Evolutionary conservation across 331 rosid genomes (phyloP).

Genomic region (Rosa hybrid): DNA sequence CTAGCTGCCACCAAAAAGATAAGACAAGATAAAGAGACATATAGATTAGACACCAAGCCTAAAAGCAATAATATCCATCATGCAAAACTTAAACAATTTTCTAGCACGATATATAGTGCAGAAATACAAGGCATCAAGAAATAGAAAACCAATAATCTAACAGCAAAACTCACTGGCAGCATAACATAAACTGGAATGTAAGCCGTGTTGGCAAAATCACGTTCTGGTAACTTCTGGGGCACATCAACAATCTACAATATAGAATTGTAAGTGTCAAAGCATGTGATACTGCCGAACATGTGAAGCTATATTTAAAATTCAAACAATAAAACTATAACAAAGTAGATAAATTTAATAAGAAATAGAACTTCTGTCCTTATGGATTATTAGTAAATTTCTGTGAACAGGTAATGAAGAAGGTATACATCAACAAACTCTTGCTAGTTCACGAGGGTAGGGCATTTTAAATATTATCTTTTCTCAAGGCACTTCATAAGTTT

Average conservation of each 20-base stretch:
- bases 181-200: conserved; percentile 88
- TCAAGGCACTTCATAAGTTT: background rate
- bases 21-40: conserved; percentile 7
- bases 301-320: background rate
- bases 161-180: conserved; percentile 72
- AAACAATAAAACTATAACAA: background rate
- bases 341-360: background rate
- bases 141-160: conserved; percentile 19
- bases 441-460: background rate
- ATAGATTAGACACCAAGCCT: background rate
- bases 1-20: conserved; percentile 63
- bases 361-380: background rate
- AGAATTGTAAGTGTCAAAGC: conserved; percentile 18
- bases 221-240: conserved; percentile 58
- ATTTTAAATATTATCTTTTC: background rate
- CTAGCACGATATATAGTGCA: background rate
- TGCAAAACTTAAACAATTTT: background rate
- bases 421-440: background rate
- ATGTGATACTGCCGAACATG: conserved; percentile 6
- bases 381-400: background rate
- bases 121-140: conserved; percentile 8
- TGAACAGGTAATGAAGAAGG: conserved; percentile 6
- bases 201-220: conserved; percentile 75
- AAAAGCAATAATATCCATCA: background rate
- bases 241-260: conserved; percentile 60